phyloP scores from a whole-genome alignment of 1,139 yeast genomes.

The Magnusiomyces suaveolens region DNA sequence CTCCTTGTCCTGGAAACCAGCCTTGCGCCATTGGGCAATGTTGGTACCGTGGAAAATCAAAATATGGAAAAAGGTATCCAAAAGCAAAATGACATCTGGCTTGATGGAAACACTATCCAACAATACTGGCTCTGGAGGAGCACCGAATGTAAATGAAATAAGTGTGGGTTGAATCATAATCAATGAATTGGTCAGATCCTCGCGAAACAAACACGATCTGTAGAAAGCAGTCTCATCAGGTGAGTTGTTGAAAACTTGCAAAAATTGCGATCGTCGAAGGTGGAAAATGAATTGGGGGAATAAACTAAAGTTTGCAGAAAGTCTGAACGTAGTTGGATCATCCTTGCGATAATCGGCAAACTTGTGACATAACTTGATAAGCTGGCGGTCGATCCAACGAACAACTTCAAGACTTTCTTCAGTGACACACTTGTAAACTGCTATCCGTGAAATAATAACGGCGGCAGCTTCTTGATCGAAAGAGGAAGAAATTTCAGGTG shows the following conservation, averaged over 20 bases:
- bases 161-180: constrained; percentile 73
- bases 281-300: constrained; percentile 70
- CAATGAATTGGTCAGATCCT: constrained; percentile 55
- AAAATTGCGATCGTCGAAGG: constrained; percentile 58
- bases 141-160: constrained; percentile 53
- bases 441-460: constrained; percentile 49
- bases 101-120: constrained; percentile 60
- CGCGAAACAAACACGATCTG: constrained; percentile 59
- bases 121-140: constrained; percentile 47
- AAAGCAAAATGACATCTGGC: constrained; percentile 49
- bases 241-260: constrained; percentile 64
- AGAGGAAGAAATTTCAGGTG: constrained; percentile 27
- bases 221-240: constrained; percentile 72
- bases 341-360: constrained; percentile 72
- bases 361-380: constrained; percentile 64
- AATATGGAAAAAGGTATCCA: constrained; percentile 69
- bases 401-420: constrained; percentile 52
- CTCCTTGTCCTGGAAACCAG: constrained; percentile 56
- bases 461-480: constrained; percentile 69
- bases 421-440: constrained; percentile 40
- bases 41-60: constrained; percentile 60
- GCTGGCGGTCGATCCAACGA: constrained; percentile 67
- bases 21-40: constrained; percentile 62
- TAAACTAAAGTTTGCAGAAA: constrained; percentile 60
- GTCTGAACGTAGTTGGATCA: constrained; percentile 55